phyloP scores from a whole-genome alignment of 2,329 filamentous ascomycete genomes.

The Pseudomassariella vexata region DNA sequence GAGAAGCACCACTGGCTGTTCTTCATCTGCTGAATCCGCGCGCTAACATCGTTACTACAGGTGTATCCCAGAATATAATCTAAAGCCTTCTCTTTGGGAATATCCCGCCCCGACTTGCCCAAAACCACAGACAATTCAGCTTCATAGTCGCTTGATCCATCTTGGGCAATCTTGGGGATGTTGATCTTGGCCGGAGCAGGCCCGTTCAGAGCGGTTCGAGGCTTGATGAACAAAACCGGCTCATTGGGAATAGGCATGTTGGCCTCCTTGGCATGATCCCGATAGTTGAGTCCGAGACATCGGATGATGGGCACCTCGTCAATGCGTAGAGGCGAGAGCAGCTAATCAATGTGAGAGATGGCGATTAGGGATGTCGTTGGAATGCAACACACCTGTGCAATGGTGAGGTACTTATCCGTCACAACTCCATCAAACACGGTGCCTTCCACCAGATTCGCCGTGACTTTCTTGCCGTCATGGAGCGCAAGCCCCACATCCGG shows the following conservation, averaged over 20 bases:
- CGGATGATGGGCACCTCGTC: conserved; percentile 33
- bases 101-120: conserved; percentile 28
- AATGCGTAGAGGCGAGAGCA: conserved; percentile 27
- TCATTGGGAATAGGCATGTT: conserved; percentile 27
- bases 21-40: conserved; percentile 29
- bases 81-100: conserved; percentile 28
- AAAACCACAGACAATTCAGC: conserved; percentile 32
- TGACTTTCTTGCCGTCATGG: not conserved
- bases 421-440: not conserved
- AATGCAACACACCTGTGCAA: not conserved
- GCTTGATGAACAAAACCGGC: conserved; percentile 33
- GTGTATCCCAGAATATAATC: conserved; percentile 34
- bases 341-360: conserved; percentile 6
- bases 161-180: conserved; percentile 25
- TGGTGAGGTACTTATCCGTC: not conserved
- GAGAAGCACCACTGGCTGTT: conserved; percentile 32
- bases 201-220: conserved; percentile 26
- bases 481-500: not conserved
- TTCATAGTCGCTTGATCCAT: conserved; percentile 33
- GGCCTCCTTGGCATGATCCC: conserved; percentile 31
- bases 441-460: not conserved
- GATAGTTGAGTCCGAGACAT: conserved; percentile 40
- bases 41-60: conserved; percentile 31
- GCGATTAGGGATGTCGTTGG: too few species aligned
- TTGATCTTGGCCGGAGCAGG: conserved; percentile 22